Evolutionary conservation across 805 yeast species (phyloP).

Genomic region (Candida nonsorbophila): DNA sequence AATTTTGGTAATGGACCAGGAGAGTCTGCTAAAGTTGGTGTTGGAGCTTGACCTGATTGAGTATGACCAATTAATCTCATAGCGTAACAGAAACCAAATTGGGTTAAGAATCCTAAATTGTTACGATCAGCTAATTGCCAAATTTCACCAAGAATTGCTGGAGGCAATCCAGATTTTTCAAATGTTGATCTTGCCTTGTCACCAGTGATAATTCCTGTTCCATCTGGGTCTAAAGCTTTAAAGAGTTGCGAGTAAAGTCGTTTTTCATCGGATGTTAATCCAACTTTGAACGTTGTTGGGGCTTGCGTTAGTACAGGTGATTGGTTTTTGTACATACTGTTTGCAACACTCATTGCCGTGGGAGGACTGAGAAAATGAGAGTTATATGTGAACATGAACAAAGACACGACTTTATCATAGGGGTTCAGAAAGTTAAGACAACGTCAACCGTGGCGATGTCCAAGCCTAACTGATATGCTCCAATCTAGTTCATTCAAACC

Average conservation of each 20-base stretch:
- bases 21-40: conserved; percentile 45
- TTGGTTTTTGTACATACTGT: conserved; percentile 7
- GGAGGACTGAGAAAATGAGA: too few species aligned
- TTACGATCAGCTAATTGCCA: conserved; percentile 95
- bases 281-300: conserved; percentile 32
- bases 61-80: conserved; percentile 86
- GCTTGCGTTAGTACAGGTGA: conserved; percentile 18
- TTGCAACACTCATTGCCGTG: neutral
- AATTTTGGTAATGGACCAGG: conserved; percentile 68
- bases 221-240: conserved; percentile 71
- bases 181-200: conserved; percentile 77
- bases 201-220: conserved; percentile 81
- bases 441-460: too few species aligned
- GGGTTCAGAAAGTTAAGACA: too few species aligned
- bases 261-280: conserved; percentile 72
- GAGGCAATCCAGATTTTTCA: conserved; percentile 80
- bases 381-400: too few species aligned
- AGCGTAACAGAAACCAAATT: conserved; percentile 76
- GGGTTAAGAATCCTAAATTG: conserved; percentile 79
- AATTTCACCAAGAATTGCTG: conserved; percentile 75
- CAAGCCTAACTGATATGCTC: too few species aligned
- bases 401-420: too few species aligned
- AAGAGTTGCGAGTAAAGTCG: conserved; percentile 69
- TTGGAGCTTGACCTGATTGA: conserved; percentile 62
- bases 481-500: too few species aligned